Base-by-base conservation (phyloP, 768 basidiomycete genomes). In the Mycena floridula region DNA sequence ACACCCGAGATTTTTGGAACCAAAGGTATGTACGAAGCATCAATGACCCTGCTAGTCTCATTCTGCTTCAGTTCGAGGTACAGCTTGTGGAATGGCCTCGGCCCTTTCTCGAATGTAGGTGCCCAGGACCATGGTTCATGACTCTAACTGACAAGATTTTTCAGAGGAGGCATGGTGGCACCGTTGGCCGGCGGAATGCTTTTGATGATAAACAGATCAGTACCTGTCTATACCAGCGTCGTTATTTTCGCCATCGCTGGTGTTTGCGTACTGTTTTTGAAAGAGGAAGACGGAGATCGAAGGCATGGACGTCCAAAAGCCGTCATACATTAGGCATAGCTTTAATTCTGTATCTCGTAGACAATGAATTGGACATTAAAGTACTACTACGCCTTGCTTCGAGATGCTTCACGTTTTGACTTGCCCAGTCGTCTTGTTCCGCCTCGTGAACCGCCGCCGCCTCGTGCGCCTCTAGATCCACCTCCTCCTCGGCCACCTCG, bases 1-100 rank as follows among this genome's bases (percentile, higher is more conserved):
- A 91, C 90, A 0, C 90, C 90, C 3, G 87, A 89, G 61, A 84
- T 90, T 12, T 93, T 94, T 55, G 81, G 76, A 0, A 89, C 89
- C 1, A 80, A 81, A 68, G 76, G 82, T 82, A 52, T 28, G 62
- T 50, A 39, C n/a, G 35, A 13, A 13, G 28, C 3, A n/a, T 36
- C 40, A 22, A 9, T 47, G 25, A 2, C 27, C 37, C 23, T 25
- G 21, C 18, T 23, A 30, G 20, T 9, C 27, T 26, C 38, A 38
- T 21, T 39, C 8, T 25, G 42, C 18, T 40, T 3, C 52, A 81
- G 85, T 92, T 3, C 79, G 91, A 39, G 91, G 92, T 22, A 91
- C 90, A 1, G 92, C 90, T 0, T 85, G 86, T 55, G 91, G 91
- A 1, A 84, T 88, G 42, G 90, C 91, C 0, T 89, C 88, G 3